A percentile compares a stretch with the other conserved stretches of the same genome.
These are phyloP conservation scores for Ceratocystis diversiconidia DNA, from an alignment of 2,329 filamentous ascomycete species.

Conservation along the genomic window DNA sequence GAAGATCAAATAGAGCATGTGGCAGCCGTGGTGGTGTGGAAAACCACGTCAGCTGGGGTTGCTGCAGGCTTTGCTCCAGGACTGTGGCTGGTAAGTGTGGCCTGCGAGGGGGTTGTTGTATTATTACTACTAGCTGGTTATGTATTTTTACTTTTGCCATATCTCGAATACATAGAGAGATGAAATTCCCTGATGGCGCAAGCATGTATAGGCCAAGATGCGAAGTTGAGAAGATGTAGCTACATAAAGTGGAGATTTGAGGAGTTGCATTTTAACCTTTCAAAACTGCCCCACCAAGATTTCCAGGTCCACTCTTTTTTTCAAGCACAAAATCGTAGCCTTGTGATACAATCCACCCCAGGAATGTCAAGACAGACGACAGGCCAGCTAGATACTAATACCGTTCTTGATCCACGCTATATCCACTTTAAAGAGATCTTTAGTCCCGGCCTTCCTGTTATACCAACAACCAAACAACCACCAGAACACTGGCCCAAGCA, in stretches of 20 bases:
- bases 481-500: no score
- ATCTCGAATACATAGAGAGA: constrained; percentile 4
- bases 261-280: constrained; percentile 8
- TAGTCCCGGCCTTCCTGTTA: no score
- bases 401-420: not conserved
- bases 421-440: no score
- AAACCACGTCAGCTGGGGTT: no score
- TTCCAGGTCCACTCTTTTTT: not conserved
- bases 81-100: not conserved
- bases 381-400: not conserved
- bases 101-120: constrained; percentile 8
- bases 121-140: constrained; percentile 25
- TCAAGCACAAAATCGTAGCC: not conserved
- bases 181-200: not conserved
- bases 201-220: not conserved
- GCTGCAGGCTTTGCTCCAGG: not conserved
- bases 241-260: not conserved
- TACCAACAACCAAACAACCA: no score
- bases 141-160: constrained; percentile 12
- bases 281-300: not conserved
- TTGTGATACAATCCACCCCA: not conserved
- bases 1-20: constrained; percentile 63
- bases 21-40: no score
- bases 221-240: no score
- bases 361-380: not conserved